These are phyloP conservation scores for Phytophthora rubi DNA, from an alignment of 352 stramenopile genomes.

Conservation along the genomic window DNA sequence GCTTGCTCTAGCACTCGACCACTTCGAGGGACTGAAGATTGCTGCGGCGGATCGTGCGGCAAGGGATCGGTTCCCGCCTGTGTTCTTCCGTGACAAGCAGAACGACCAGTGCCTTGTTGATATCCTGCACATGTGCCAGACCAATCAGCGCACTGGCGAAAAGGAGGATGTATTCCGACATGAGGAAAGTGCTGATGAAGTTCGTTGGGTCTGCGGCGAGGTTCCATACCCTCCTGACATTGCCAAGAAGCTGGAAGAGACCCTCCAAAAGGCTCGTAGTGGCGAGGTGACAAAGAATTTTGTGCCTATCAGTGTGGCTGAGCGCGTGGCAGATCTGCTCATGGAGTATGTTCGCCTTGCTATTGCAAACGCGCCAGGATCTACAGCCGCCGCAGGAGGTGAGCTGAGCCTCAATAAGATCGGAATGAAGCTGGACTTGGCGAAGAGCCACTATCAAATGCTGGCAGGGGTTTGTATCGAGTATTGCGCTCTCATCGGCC, in stretches of 20 bases:
- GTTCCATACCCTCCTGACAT: conserved; percentile 81
- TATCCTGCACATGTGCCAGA: conserved; percentile 91
- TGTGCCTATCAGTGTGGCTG: conserved; percentile 89
- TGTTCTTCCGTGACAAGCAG: conserved; percentile 90
- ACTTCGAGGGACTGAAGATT: conserved; percentile 94
- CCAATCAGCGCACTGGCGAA: conserved; percentile 86
- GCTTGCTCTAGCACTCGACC: conserved; percentile 94
- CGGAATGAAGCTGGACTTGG: conserved; percentile 86
- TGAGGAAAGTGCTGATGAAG: conserved; percentile 84
- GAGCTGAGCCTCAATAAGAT: conserved; percentile 62
- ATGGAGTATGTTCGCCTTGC: conserved; percentile 91
- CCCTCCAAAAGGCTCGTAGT: conserved; percentile 82
- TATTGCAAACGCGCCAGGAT: conserved; percentile 80
- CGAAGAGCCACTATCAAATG: conserved; percentile 96
- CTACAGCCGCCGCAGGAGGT: conserved; percentile 37
- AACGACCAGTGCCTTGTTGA: conserved; percentile 92
- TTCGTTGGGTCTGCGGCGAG: conserved; percentile 85
- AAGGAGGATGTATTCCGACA: conserved; percentile 89
- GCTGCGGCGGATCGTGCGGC: conserved; percentile 80
- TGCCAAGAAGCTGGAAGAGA: conserved; percentile 86
- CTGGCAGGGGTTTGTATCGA: conserved; percentile 96
- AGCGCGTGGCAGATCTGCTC: conserved; percentile 87
- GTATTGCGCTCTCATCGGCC: conserved; percentile 92
- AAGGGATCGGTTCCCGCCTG: conserved; percentile 83
- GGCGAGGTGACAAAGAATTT: conserved; percentile 89